Conservation (phyloP, 108 stramenopile species). For the Skeletonema grethae region DNA sequence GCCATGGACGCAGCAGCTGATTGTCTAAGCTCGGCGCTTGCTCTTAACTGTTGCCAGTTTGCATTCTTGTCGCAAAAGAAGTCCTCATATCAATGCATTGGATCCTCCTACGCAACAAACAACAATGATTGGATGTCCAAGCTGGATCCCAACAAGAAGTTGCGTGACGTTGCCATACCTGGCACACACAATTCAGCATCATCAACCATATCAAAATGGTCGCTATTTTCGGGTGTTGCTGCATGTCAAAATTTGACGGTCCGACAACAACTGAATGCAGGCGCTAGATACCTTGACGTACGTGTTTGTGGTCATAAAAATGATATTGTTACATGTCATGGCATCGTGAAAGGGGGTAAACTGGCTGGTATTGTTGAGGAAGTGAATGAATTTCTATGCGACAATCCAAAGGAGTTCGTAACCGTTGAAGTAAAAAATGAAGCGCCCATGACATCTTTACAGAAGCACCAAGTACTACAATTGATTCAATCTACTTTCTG, state of each 20-base stretch:
- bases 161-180: slow-evolving; percentile 50
- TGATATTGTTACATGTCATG: slow-evolving; percentile 43
- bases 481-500: slow-evolving; percentile 18
- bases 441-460: slow-evolving; percentile 22
- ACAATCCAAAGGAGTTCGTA: slow-evolving; percentile 60
- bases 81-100: slow-evolving; percentile 36
- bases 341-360: slow-evolving; percentile 54
- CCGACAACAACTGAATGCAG: slow-evolving; percentile 59
- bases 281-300: slow-evolving; percentile 63
- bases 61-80: slow-evolving; percentile 52
- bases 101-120: slow-evolving; percentile 9
- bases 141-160: slow-evolving; percentile 42
- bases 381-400: slow-evolving; percentile 50
- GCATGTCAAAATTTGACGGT: slow-evolving; percentile 63
- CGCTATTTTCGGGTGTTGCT: slow-evolving; percentile 61
- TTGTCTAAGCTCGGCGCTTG: slow-evolving; percentile 55
- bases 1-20: slow-evolving; percentile 18
- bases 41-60: slow-evolving; percentile 71
- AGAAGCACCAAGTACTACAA: slow-evolving; percentile 6
- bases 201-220: slow-evolving; percentile 52
- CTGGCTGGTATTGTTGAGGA: slow-evolving; percentile 55
- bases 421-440: slow-evolving; percentile 42
- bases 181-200: slow-evolving; percentile 74
- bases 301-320: slow-evolving; percentile 48
- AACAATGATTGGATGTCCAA: slow-evolving; percentile 67